Conservation (phyloP, 192 early-diverging fungal species). For the Coemansia sp. region DNA sequence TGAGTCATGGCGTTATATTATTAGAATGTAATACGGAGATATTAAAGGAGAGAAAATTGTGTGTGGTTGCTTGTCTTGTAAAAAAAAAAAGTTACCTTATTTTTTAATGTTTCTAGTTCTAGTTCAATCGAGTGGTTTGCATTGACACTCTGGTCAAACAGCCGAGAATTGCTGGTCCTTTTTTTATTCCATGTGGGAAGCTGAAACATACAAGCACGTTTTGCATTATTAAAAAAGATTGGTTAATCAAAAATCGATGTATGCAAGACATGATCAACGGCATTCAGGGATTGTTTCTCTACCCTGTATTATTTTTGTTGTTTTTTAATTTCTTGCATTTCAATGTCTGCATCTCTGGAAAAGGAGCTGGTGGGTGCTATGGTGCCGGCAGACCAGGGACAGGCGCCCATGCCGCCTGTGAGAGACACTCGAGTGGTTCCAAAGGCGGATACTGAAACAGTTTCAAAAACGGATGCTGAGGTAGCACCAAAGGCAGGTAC, state of each 20-base stretch:
- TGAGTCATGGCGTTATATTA: neutral
- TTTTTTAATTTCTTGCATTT: neutral
- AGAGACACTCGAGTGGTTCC: neutral
- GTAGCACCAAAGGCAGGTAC: no score
- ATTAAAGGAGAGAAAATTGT: no score
- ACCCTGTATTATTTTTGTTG: no score
- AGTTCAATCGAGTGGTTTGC: no score
- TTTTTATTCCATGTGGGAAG: neutral
- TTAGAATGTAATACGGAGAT: no score
- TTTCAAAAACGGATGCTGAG: no score
- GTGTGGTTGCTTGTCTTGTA: no score
- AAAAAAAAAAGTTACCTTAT: no score
- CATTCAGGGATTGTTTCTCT: no score
- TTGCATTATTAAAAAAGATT: neutral
- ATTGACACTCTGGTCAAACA: neutral
- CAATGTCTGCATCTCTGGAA: neutral
- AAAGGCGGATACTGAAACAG: no score
- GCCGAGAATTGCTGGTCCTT: neutral
- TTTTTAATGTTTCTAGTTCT: no score
- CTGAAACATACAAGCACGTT: neutral
- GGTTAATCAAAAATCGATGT: neutral
- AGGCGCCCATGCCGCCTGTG: neutral
- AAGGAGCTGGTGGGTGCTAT: neutral
- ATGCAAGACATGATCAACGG: neutral
- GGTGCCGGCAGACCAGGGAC: neutral